Evolutionary conservation across 2,329 filamentous ascomycete genomes (phyloP).

Genomic region (Exophiala alcalophila): DNA sequence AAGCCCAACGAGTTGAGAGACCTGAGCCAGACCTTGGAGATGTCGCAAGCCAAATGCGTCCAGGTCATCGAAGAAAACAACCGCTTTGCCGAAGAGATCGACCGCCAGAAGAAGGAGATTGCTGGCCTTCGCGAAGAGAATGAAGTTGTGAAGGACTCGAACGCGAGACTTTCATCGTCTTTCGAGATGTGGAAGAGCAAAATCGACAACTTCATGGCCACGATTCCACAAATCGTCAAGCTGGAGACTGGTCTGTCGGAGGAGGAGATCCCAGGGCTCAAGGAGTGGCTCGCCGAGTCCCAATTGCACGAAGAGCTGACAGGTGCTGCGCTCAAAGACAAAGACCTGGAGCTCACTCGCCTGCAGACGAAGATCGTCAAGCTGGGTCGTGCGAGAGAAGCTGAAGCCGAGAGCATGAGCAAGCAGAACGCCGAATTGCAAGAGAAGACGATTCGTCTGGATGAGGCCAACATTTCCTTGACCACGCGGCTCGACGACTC

Average conservation of each 20-base stretch:
- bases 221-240: neutral
- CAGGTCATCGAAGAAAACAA: constrained; percentile 3
- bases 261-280: neutral
- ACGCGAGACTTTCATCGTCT: constrained; percentile 1
- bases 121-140: neutral
- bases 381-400: neutral
- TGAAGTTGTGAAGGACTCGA: constrained; percentile 1
- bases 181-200: constrained; percentile 4
- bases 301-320: neutral
- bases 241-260: neutral
- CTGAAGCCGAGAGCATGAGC: constrained; percentile 2
- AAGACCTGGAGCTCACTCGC: neutral
- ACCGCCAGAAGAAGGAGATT: neutral
- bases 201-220: constrained; percentile 10
- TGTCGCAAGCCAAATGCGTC: constrained; percentile 4
- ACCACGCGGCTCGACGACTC: neutral
- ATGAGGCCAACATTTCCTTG: constrained; percentile 6
- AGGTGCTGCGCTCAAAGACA: neutral
- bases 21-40: constrained; percentile 9
- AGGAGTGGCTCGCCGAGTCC: neutral
- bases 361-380: constrained; percentile 5
- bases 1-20: constrained; percentile 14
- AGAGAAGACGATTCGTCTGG: constrained; percentile 2
- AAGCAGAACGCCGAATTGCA: neutral
- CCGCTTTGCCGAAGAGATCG: neutral